These are phyloP conservation scores for Letharia lupina DNA, from an alignment of 495 filamentous ascomycete species.

Conservation along the genomic window DNA sequence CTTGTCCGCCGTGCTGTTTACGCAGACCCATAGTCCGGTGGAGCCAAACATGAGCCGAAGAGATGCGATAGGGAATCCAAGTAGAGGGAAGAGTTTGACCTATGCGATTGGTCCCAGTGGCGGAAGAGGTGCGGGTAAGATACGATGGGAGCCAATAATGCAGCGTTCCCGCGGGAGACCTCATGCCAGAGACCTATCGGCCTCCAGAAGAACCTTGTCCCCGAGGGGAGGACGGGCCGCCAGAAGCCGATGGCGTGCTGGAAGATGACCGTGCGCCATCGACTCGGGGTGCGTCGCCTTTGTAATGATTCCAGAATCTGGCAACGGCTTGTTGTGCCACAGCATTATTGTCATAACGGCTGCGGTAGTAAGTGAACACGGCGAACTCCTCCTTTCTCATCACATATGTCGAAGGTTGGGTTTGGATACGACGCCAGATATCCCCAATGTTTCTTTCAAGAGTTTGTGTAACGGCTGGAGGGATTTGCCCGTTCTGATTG, in stretches of 20 bases:
- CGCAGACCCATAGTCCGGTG: neutral
- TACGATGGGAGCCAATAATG: neutral
- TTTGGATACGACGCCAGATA: constrained; percentile 55
- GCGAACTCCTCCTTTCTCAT: constrained; percentile 64
- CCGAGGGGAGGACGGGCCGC: neutral
- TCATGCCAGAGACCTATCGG: neutral
- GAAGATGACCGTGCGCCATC: constrained; percentile 16
- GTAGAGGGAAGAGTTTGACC: neutral
- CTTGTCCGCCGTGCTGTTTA: neutral
- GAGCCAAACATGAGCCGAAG: neutral
- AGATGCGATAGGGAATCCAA: neutral
- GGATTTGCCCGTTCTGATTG: constrained; percentile 47
- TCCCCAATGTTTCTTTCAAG: constrained; percentile 49
- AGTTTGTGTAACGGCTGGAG: constrained; percentile 41
- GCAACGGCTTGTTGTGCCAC: constrained; percentile 38
- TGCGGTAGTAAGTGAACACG: constrained; percentile 66
- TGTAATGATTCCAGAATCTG: constrained; percentile 43
- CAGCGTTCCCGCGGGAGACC: neutral
- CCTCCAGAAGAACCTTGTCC: neutral
- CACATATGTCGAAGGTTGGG: constrained; percentile 53
- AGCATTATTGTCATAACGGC: constrained; percentile 41
- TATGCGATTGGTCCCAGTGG: neutral
- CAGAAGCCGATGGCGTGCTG: constrained; percentile 7
- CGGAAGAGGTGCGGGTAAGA: constrained; percentile 1
- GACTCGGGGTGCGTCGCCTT: constrained; percentile 22